These are phyloP conservation scores for Orychophragmus violaceus DNA, from an alignment of 345 rosid genomes.

Conservation along the genomic window DNA sequence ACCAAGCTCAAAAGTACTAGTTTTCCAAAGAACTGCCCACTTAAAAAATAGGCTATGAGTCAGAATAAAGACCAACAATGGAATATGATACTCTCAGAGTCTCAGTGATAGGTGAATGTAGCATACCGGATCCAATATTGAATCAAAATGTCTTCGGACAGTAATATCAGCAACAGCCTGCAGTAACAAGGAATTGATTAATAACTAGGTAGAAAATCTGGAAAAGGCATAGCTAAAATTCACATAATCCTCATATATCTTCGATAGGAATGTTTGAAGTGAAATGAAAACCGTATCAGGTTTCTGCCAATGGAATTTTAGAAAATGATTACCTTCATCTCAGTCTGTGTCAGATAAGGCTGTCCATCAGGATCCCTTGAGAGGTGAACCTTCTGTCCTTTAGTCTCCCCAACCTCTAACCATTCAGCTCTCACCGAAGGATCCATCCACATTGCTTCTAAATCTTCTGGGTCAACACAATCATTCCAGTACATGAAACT, in stretches of 20 bases:
- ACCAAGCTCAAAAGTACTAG: slow-evolving; percentile 13
- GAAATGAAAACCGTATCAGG: background rate
- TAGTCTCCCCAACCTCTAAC: slow-evolving; percentile 77
- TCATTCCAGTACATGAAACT: slow-evolving; percentile 90
- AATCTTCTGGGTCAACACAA: slow-evolving; percentile 56
- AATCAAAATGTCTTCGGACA: slow-evolving; percentile 60
- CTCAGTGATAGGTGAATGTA: slow-evolving; percentile 1
- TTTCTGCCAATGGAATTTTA: background rate
- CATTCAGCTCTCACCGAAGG: slow-evolving; percentile 74
- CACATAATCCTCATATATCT: background rate
- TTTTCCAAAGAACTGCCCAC: background rate
- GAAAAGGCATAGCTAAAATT: background rate
- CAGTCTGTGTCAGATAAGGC: slow-evolving; percentile 80
- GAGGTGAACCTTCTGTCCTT: slow-evolving; percentile 74
- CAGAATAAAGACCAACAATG: background rate
- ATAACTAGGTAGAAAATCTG: background rate
- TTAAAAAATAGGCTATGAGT: background rate
- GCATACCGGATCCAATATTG: slow-evolving; percentile 61
- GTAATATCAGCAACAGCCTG: slow-evolving; percentile 91
- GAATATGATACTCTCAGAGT: background rate
- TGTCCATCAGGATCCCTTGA: slow-evolving; percentile 96
- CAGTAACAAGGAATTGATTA: slow-evolving; percentile 14
- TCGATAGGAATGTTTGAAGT: background rate
- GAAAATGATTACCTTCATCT: slow-evolving; percentile 57
- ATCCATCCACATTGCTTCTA: slow-evolving; percentile 82